These are phyloP conservation scores for Pyrus betulifolia DNA, from an alignment of 306 rosid species.

Conservation along the genomic window DNA sequence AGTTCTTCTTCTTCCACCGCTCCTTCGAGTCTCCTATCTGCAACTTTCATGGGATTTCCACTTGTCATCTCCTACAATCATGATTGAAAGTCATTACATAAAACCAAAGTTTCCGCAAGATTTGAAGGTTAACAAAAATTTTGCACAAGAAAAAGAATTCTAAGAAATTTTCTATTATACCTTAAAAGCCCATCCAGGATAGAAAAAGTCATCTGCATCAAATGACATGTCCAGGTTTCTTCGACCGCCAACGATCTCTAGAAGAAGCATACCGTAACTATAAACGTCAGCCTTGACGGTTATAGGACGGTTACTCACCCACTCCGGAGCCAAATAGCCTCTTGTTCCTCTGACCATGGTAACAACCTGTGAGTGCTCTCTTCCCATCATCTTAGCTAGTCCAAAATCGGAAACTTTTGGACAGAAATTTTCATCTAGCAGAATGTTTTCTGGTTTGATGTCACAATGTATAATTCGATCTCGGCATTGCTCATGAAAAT, in stretches of 20 bases:
- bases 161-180: conserved; percentile 14
- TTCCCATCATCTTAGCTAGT: conserved; percentile 86
- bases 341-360: conserved; percentile 97
- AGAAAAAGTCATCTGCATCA: conserved; percentile 79
- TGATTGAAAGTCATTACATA: neutral
- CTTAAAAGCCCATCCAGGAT: conserved; percentile 96
- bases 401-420: conserved; percentile 96
- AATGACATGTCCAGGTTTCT: conserved; percentile 89
- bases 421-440: conserved; percentile 73
- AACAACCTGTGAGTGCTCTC: conserved; percentile 91
- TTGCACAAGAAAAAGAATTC: neutral
- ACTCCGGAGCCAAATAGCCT: conserved; percentile 95
- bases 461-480: conserved; percentile 85
- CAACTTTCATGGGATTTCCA: conserved; percentile 57
- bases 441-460: conserved; percentile 84
- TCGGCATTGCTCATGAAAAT: conserved; percentile 91
- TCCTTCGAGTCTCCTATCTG: conserved; percentile 67
- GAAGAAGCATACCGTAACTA: conserved; percentile 89
- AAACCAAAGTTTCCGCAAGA: neutral
- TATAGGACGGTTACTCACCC: conserved; percentile 91
- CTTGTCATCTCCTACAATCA: conserved; percentile 52
- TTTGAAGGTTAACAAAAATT: neutral
- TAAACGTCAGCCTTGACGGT: conserved; percentile 96
- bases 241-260: conserved; percentile 92
- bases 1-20: conserved; percentile 72